Evolutionary conservation across 495 filamentous ascomycete species (phyloP).

Genomic region (Cercophora scortea): DNA sequence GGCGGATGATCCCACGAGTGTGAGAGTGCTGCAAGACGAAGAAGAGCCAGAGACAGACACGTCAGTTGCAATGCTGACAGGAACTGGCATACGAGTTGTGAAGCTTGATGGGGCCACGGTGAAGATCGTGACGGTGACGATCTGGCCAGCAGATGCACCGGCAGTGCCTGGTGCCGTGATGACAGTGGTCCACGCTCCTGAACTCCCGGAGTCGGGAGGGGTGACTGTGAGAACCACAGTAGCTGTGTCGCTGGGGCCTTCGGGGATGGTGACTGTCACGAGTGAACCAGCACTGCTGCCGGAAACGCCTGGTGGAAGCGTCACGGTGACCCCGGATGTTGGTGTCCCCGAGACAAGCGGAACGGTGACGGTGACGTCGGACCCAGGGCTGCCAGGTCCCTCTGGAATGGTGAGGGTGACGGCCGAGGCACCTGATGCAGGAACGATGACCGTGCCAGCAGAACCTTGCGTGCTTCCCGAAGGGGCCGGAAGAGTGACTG

Average conservation of each 20-base stretch:
- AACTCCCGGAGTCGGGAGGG: constrained; percentile 6
- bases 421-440: neutral
- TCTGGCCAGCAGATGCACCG: constrained; percentile 1
- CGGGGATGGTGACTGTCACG: constrained; percentile 17
- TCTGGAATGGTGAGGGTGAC: constrained; percentile 5
- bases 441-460: neutral
- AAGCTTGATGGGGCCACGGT: neutral
- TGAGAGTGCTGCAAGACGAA: neutral
- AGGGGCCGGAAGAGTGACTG: constrained; percentile 9
- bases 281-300: constrained; percentile 5
- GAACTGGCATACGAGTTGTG: constrained; percentile 2
- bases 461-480: neutral
- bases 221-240: constrained; percentile 18
- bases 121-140: constrained; percentile 11
- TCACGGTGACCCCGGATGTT: constrained; percentile 5
- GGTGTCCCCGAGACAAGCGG: neutral
- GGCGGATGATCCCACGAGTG: neutral
- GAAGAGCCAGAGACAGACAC: neutral
- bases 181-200: constrained; percentile 10
- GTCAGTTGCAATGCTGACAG: neutral
- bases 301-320: neutral
- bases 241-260: constrained; percentile 12
- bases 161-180: constrained; percentile 4
- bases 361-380: constrained; percentile 5
- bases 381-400: neutral